These are phyloP conservation scores for Amphichorda felina DNA, from an alignment of 2,329 filamentous ascomycete genomes.

Conservation along the genomic window DNA sequence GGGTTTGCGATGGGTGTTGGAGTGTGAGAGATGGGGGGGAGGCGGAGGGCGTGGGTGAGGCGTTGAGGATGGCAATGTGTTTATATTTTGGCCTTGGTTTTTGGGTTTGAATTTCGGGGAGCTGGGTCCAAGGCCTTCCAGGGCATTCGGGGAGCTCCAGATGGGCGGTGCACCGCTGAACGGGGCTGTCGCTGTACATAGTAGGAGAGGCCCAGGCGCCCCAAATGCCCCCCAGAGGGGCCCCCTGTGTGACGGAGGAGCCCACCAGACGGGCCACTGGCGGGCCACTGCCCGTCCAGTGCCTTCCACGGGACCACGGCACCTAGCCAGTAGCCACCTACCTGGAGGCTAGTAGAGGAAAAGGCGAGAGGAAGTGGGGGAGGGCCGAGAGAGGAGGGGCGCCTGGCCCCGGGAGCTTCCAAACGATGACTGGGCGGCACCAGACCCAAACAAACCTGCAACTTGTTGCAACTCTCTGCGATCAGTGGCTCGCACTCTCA, in stretches of 20 bases:
- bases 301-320: background rate
- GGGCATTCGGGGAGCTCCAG: no score
- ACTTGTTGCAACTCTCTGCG: background rate
- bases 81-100: constrained; percentile 5
- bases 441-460: no score
- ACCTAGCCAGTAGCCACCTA: background rate
- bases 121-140: no score
- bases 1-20: constrained; percentile 2
- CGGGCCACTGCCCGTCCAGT: background rate
- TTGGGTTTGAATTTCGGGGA: constrained; percentile 1
- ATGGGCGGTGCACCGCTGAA: no score
- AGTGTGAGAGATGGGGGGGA: constrained; percentile 3
- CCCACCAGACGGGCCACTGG: background rate
- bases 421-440: no score
- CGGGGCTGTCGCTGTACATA: no score
- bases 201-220: no score
- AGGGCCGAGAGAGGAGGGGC: no score
- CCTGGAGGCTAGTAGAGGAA: background rate
- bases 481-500: background rate
- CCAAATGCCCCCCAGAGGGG: no score
- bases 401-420: no score
- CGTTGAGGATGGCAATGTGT: constrained; percentile 5
- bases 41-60: constrained; percentile 5
- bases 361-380: no score
- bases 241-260: no score